Percentiles rank a stretch among this genome's conserved stretches.
phyloP scores from a whole-genome alignment of 805 yeast species.

The Kregervanrija fluxuum region DNA sequence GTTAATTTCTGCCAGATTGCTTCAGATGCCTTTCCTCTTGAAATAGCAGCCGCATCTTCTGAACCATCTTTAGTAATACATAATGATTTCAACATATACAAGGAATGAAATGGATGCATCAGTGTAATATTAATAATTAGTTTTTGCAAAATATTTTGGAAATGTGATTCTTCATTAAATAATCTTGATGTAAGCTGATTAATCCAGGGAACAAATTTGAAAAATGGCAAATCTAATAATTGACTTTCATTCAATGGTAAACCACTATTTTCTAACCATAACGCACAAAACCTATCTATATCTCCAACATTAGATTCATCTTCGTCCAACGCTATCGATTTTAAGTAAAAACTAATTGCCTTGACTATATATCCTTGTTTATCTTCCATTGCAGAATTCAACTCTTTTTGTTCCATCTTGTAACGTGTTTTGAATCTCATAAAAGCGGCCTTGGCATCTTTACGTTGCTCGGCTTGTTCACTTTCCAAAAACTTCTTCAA shows the following conservation, averaged over 20 bases:
- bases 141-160: constrained; percentile 46
- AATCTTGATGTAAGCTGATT: constrained; percentile 75
- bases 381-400: constrained; percentile 31
- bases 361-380: constrained; percentile 34
- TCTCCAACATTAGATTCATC: constrained; percentile 41
- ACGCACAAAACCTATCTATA: constrained; percentile 68
- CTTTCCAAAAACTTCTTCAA: constrained; percentile 37
- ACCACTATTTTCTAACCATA: constrained; percentile 62
- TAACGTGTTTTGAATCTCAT: constrained; percentile 41
- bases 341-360: constrained; percentile 54
- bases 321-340: constrained; percentile 38
- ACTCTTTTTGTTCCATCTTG: constrained; percentile 41
- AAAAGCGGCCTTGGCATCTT: constrained; percentile 45
- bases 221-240: constrained; percentile 41
- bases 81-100: constrained; percentile 57
- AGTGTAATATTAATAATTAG: constrained; percentile 32
- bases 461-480: constrained; percentile 36
- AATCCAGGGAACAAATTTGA: constrained; percentile 71
- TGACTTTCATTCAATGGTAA: constrained; percentile 28
- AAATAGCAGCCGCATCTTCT: constrained; percentile 32
- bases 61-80: constrained; percentile 27
- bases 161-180: constrained; percentile 37
- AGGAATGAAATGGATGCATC: constrained; percentile 65
- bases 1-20: constrained; percentile 37
- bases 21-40: constrained; percentile 47